Percentiles rank a stretch among this genome's conserved stretches.
Conservation (phyloP, 2,329 filamentous ascomycete genomes). For the Colletotrichum sp. region DNA sequence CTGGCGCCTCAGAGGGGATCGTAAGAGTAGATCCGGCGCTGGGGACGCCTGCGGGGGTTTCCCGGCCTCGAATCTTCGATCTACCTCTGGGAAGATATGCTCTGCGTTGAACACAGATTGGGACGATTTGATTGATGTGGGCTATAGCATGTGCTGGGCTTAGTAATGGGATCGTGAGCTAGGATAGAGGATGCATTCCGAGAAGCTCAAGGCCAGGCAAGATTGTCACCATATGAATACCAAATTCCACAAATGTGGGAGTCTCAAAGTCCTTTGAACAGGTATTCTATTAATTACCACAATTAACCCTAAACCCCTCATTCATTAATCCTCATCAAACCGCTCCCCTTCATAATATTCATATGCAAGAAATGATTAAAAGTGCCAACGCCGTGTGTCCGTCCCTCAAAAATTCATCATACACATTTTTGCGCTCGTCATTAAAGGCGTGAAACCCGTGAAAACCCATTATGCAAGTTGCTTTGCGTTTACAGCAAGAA, state of each 20-base stretch:
- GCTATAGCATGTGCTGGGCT: no score
- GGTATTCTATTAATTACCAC: constrained; percentile 8
- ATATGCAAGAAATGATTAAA: neutral
- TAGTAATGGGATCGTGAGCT: no score
- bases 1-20: neutral
- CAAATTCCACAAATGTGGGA: neutral
- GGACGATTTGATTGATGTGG: no score
- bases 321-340: neutral
- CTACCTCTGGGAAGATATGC: no score
- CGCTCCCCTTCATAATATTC: neutral
- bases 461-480: neutral
- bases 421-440: neutral
- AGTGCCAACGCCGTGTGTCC: constrained; percentile 1
- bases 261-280: neutral
- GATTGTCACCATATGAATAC: neutral
- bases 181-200: no score
- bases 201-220: no score
- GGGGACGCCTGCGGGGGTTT: no score
- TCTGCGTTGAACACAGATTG: no score
- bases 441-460: neutral
- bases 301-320: neutral
- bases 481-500: constrained; percentile 32
- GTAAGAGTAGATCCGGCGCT: no score
- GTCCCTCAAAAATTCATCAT: neutral
- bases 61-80: no score